A percentile compares a stretch with the other conserved stretches of the same genome.
Conservation (phyloP, 176 grass and related monocot genomes). For the Oryza nivara region DNA sequence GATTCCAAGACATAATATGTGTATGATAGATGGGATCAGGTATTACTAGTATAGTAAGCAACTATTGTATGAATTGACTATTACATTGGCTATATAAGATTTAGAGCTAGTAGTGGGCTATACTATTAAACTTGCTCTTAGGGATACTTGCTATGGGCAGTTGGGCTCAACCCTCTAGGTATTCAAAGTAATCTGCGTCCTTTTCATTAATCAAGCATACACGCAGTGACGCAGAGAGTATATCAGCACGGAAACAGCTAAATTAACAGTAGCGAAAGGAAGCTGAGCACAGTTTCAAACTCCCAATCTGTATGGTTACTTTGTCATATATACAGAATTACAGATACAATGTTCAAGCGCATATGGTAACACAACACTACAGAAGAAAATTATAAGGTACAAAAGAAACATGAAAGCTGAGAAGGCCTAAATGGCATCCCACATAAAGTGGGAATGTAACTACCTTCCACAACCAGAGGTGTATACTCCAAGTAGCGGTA, state of each 20-base stretch:
- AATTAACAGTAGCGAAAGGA: background rate
- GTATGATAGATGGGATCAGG: no score
- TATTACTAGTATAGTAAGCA: no score
- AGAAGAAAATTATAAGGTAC: slow-evolving; percentile 21
- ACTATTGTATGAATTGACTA: no score
- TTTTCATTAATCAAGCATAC: background rate
- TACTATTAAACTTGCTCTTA: background rate
- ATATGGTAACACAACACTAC: slow-evolving; percentile 3
- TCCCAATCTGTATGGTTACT: slow-evolving; percentile 13
- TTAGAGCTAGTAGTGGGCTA: no score
- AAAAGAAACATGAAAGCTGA: slow-evolving; percentile 29
- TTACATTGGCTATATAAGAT: no score
- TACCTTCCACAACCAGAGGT: slow-evolving; percentile 32
- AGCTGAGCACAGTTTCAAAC: background rate
- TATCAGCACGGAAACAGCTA: background rate
- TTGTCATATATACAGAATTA: slow-evolving; percentile 34
- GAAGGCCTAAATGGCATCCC: slow-evolving; percentile 17
- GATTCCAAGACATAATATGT: no score
- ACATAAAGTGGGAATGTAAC: background rate
- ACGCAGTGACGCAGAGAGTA: background rate
- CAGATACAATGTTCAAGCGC: slow-evolving; percentile 9
- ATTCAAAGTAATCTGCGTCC: background rate
- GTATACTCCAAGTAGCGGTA: slow-evolving; percentile 10
- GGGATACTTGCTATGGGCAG: background rate
- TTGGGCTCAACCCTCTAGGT: background rate